Evolutionary conservation across 2,329 filamentous ascomycete genomes (phyloP).

Genomic region (Trichophyton simii): DNA sequence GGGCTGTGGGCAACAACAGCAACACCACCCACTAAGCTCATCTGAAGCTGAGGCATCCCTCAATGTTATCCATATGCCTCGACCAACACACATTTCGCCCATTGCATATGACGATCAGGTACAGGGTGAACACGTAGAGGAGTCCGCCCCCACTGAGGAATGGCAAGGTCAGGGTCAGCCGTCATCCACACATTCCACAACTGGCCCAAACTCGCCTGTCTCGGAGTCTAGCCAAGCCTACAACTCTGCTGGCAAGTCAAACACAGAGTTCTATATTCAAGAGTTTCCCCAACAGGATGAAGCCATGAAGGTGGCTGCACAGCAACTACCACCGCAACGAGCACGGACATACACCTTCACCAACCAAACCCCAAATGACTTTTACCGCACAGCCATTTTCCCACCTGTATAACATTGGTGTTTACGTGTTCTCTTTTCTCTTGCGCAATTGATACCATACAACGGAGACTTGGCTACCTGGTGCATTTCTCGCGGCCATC

Average conservation of each 20-base stretch:
- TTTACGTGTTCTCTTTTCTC: not conserved
- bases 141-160: constrained; percentile 18
- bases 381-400: constrained; percentile 10
- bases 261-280: constrained; percentile 32
- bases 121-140: constrained; percentile 5
- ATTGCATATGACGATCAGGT: constrained; percentile 27
- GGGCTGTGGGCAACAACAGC: constrained; percentile 14
- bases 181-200: constrained; percentile 19
- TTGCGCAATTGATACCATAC: not conserved
- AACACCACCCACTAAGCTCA: constrained; percentile 20
- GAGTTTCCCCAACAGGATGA: constrained; percentile 35
- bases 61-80: constrained; percentile 22
- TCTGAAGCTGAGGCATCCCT: constrained; percentile 24
- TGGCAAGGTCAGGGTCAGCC: constrained; percentile 19
- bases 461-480: not conserved
- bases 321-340: constrained; percentile 30
- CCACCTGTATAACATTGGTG: not conserved
- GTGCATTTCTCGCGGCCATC: not conserved
- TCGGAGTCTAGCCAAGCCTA: constrained; percentile 10
- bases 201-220: constrained; percentile 20
- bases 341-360: constrained; percentile 34
- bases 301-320: constrained; percentile 31
- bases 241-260: constrained; percentile 18
- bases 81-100: constrained; percentile 26
- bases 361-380: constrained; percentile 31